Evolutionary conservation across 1,284 basidiomycete genomes (phyloP).

Genomic region (Pyrrhoderma lamaoense): DNA sequence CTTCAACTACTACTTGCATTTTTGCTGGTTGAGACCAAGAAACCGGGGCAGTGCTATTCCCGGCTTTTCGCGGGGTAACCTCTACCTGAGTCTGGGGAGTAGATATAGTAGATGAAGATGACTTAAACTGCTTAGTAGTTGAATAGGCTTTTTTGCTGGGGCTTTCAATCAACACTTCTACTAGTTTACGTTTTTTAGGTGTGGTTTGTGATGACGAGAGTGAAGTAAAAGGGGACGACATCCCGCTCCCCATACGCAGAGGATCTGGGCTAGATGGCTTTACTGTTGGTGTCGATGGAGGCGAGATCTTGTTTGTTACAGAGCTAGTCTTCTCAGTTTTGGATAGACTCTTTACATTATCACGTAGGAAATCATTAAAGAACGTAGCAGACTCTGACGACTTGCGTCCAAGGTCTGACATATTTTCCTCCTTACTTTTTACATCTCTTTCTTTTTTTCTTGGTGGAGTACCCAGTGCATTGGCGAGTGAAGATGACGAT

Average conservation of each 20-base stretch:
- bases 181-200: conserved; percentile 14
- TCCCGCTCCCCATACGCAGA: conserved; percentile 2
- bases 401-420: conserved; percentile 15
- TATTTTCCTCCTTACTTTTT: not conserved
- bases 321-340: conserved; percentile 2
- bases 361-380: conserved; percentile 56
- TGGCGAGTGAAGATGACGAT: conserved; percentile 57
- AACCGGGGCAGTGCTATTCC: conserved; percentile 17
- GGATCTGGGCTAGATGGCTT: conserved; percentile 19
- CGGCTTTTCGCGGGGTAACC: conserved; percentile 30
- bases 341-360: conserved; percentile 30
- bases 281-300: conserved; percentile 8
- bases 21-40: conserved; percentile 26
- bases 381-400: conserved; percentile 53
- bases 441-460: not conserved
- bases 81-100: conserved; percentile 17
- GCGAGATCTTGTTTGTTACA: not conserved
- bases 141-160: conserved; percentile 7
- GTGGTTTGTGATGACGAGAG: conserved; percentile 4
- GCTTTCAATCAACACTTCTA: conserved; percentile 13
- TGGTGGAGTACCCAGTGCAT: conserved; percentile 48
- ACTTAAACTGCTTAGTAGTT: not conserved
- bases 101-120: not conserved
- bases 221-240: conserved; percentile 3
- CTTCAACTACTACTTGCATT: conserved; percentile 49